phyloP scores from a whole-genome alignment of 352 stramenopile genomes.

The Ophiocytium majus region DNA sequence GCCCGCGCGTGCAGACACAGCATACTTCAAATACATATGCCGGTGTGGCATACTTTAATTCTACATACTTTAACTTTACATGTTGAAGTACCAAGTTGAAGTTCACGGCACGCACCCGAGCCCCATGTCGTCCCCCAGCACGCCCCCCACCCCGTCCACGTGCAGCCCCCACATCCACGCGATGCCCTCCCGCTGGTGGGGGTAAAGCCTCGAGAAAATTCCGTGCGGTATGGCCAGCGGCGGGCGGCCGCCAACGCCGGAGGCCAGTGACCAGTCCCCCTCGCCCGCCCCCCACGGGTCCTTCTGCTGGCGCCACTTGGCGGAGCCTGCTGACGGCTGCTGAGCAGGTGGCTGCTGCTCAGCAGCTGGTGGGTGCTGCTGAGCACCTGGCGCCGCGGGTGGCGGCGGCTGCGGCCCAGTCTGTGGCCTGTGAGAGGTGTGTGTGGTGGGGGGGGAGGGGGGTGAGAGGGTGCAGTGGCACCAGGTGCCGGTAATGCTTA shows the following conservation, averaged over 20 bases:
- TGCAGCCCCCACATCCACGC: constrained; percentile 52
- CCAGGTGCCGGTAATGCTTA: no score
- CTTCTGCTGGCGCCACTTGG: neutral
- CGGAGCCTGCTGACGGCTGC: no score
- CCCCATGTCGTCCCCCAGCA: constrained; percentile 55
- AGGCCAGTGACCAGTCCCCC: constrained; percentile 9
- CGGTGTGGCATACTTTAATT: no score
- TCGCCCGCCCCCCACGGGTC: neutral
- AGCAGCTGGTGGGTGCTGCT: no score
- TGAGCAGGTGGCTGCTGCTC: no score
- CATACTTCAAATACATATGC: no score
- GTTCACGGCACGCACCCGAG: constrained; percentile 18
- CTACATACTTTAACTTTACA: neutral
- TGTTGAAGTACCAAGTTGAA: neutral
- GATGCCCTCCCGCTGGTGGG: constrained; percentile 42
- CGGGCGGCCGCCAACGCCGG: neutral
- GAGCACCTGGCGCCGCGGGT: no score
- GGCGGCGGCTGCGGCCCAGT: no score
- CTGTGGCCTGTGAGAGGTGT: no score
- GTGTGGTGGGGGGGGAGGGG: no score
- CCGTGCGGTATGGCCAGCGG: neutral
- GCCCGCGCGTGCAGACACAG: no score
- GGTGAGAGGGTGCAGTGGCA: no score
- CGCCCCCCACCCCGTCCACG: constrained; percentile 48
- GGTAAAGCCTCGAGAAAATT: constrained; percentile 31